A percentile compares a stretch with the other conserved stretches of the same genome.
Conservation (phyloP, 345 rosid species). For the Geranium rotundifolium region DNA sequence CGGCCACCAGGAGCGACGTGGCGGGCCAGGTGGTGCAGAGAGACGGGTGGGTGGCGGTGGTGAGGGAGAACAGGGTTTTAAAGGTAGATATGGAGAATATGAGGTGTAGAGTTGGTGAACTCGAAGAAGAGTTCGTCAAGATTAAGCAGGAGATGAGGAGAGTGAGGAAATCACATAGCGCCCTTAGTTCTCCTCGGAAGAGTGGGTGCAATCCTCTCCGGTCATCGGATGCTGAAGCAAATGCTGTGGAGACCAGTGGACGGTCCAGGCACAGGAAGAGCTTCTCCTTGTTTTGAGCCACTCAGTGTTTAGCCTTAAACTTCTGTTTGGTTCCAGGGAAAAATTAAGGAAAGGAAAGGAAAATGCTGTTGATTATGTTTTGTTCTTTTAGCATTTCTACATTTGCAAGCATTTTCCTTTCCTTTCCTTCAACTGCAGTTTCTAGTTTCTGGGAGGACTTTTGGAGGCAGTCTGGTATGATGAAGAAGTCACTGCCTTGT, state of each 20-base stretch:
- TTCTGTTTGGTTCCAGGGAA: neutral
- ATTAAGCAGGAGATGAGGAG: constrained; percentile 76
- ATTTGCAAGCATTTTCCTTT: no score
- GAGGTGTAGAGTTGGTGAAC: constrained; percentile 80
- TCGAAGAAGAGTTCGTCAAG: constrained; percentile 72
- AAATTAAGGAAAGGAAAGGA: neutral
- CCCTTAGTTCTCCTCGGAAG: constrained; percentile 60
- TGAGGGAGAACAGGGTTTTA: constrained; percentile 73
- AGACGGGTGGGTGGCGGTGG: constrained; percentile 88
- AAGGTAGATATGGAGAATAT: constrained; percentile 79
- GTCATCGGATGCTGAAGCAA: constrained; percentile 31
- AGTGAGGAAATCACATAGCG: no score
- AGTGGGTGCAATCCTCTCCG: constrained; percentile 59
- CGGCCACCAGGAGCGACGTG: constrained; percentile 12
- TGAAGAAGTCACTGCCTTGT: no score
- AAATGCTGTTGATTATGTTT: neutral
- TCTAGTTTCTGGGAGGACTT: no score
- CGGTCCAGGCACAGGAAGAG: constrained; percentile 69
- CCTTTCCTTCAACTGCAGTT: no score
- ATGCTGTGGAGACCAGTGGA: constrained; percentile 20
- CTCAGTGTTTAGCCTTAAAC: no score
- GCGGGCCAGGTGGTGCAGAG: constrained; percentile 15
- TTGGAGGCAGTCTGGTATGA: no score
- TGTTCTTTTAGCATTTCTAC: no score
- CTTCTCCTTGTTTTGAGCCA: constrained; percentile 65